These are phyloP conservation scores for Lagenaria siceraria DNA, from an alignment of 306 rosid species.

Conservation along the genomic window DNA sequence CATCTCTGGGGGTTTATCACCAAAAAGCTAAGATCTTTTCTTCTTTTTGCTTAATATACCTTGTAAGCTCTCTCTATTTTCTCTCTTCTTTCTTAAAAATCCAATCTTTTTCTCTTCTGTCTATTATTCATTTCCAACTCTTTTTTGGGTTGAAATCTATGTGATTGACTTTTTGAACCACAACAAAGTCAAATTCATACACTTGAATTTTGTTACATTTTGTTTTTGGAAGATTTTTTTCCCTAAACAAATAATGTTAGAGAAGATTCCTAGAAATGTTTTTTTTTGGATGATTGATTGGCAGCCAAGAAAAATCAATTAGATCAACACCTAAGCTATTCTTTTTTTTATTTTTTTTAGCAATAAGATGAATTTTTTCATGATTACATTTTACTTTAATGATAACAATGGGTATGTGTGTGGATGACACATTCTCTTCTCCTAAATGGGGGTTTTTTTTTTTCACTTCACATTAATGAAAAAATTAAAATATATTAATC, in stretches of 20 bases:
- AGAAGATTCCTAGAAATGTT: not conserved
- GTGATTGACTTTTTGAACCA: not conserved
- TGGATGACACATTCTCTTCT: not conserved
- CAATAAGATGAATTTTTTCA: not conserved
- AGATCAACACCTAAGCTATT: not conserved
- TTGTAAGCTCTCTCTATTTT: slow-evolving; percentile 1
- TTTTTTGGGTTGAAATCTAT: not conserved
- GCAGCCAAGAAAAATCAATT: not conserved
- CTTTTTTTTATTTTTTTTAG: not conserved
- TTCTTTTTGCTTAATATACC: not conserved
- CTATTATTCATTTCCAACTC: not conserved
- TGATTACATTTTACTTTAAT: slow-evolving; percentile 5
- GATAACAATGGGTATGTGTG: not conserved
- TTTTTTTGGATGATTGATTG: slow-evolving; percentile 1
- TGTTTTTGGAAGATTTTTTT: not conserved
- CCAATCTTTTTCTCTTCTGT: not conserved
- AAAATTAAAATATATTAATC: not conserved
- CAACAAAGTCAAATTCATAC: not conserved
- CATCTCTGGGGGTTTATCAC: not conserved
- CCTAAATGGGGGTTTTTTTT: not conserved
- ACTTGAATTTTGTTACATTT: not conserved
- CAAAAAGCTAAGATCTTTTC: not conserved
- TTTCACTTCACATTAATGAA: too few relatives aligned
- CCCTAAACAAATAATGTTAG: not conserved
- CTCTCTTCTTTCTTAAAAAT: not conserved